Conservation (phyloP, 2,329 filamentous ascomycete species). For the Xylariaceae sp. region DNA sequence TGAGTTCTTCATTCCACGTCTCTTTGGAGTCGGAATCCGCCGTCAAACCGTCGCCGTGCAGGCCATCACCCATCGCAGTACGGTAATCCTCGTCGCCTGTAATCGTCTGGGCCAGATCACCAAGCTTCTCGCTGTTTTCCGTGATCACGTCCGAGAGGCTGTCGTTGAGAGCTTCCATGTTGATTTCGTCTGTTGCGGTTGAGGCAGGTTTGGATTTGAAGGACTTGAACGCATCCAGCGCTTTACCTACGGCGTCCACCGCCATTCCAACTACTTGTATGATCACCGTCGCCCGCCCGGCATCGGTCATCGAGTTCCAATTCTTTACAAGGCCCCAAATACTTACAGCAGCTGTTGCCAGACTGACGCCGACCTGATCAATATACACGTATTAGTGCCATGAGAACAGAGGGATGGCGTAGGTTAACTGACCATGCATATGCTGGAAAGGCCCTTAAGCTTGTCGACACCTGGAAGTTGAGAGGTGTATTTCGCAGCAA, state of each 20-base stretch:
- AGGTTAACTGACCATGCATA: neutral
- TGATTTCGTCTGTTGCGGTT: neutral
- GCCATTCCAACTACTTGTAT: neutral
- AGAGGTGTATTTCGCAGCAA: neutral
- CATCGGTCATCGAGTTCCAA: neutral
- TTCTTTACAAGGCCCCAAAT: neutral
- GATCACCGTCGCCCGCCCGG: neutral
- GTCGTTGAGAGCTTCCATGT: neutral
- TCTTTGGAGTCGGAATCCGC: neutral
- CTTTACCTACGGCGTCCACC: neutral
- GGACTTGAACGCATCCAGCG: neutral
- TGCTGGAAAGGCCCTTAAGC: neutral
- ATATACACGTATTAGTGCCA: neutral
- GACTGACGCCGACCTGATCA: neutral
- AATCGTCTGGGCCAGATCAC: neutral
- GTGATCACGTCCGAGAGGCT: neutral
- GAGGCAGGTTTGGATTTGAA: neutral
- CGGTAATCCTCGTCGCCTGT: neutral
- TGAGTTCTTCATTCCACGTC: neutral
- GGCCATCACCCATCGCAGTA: neutral
- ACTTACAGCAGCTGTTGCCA: neutral
- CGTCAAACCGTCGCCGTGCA: neutral
- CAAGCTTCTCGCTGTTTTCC: neutral
- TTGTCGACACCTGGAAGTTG: neutral
- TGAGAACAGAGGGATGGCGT: neutral